Conservation (phyloP, 2,329 filamentous ascomycete genomes). For the Pseudogymnoascus sp. region DNA sequence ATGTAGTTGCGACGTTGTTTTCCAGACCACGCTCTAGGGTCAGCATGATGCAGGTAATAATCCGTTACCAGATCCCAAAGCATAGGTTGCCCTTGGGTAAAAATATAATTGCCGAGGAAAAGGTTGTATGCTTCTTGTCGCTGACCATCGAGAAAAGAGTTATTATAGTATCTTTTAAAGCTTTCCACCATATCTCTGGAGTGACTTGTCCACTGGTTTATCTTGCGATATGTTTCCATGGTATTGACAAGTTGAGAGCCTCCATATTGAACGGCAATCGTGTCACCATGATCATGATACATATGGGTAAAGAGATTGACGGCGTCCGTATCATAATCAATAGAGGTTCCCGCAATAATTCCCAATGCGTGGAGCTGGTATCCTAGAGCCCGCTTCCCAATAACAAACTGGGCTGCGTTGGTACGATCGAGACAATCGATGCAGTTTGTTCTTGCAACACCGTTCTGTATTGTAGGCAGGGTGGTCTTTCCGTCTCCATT, state of each 20-base stretch:
- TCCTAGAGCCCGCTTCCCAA: conserved; percentile 87
- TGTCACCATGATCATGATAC: conserved; percentile 97
- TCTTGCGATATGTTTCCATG: conserved; percentile 98
- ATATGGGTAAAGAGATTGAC: conserved; percentile 96
- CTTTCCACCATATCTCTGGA: conserved; percentile 98
- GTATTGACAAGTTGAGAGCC: conserved; percentile 97
- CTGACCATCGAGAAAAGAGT: conserved; percentile 95
- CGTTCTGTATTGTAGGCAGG: conserved; percentile 71
- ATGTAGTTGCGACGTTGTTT: conserved; percentile 66
- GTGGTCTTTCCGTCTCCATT: conserved; percentile 70
- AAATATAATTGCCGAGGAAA: conserved; percentile 94
- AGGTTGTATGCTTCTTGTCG: conserved; percentile 96
- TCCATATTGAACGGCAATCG: conserved; percentile 94
- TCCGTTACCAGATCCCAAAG: conserved; percentile 93
- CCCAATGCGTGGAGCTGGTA: conserved; percentile 88
- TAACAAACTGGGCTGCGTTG: conserved; percentile 95
- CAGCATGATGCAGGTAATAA: conserved; percentile 88
- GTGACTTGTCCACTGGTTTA: conserved; percentile 97
- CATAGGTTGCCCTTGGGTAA: conserved; percentile 80
- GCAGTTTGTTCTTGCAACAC: conserved; percentile 90
- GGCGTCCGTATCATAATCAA: conserved; percentile 92
- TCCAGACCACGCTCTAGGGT: conserved; percentile 66
- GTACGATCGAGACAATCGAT: conserved; percentile 97
- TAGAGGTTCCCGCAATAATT: conserved; percentile 66
- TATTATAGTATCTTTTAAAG: conserved; percentile 98